Evolutionary conservation across 805 yeast genomes (phyloP).

Genomic region (Teunomyces tritomae): DNA sequence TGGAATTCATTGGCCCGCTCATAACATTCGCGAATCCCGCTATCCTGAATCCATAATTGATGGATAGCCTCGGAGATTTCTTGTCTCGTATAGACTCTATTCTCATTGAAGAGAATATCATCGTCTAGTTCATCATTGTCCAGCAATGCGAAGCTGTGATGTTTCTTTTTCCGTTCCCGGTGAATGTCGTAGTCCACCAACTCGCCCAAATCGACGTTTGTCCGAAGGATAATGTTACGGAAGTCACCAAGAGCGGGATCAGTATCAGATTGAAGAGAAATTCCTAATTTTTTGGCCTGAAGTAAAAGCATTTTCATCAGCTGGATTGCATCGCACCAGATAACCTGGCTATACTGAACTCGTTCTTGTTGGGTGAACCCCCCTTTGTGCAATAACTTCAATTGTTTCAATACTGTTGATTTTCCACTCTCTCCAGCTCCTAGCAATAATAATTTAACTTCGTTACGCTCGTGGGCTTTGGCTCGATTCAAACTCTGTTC

Average conservation of each 20-base stretch:
- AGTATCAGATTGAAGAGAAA: slow-evolving; percentile 63
- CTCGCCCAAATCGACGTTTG: slow-evolving; percentile 61
- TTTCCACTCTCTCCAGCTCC: slow-evolving; percentile 97
- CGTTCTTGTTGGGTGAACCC: slow-evolving; percentile 83
- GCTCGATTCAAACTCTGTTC: slow-evolving; percentile 57
- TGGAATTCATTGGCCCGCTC: slow-evolving; percentile 73
- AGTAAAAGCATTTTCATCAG: slow-evolving; percentile 73
- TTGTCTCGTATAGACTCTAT: slow-evolving; percentile 24
- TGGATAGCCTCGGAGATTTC: slow-evolving; percentile 70
- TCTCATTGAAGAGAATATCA: slow-evolving; percentile 2
- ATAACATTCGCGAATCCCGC: slow-evolving; percentile 61
- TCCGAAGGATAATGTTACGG: slow-evolving; percentile 51
- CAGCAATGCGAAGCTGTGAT: slow-evolving; percentile 45
- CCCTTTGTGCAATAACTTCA: slow-evolving; percentile 79
- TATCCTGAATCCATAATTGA: slow-evolving; percentile 66
- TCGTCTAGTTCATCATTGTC: background rate
- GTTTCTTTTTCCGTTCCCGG: slow-evolving; percentile 52
- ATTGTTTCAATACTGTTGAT: slow-evolving; percentile 86
- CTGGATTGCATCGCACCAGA: slow-evolving; percentile 90
- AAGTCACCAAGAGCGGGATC: slow-evolving; percentile 40
- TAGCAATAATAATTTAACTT: slow-evolving; percentile 68
- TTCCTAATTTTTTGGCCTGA: slow-evolving; percentile 68
- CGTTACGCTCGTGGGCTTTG: slow-evolving; percentile 53
- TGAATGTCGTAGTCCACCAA: slow-evolving; percentile 63
- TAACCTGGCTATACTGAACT: slow-evolving; percentile 74